phyloP scores from a whole-genome alignment of 257 asterid genomes.

The Paraleonurus japonicus region DNA sequence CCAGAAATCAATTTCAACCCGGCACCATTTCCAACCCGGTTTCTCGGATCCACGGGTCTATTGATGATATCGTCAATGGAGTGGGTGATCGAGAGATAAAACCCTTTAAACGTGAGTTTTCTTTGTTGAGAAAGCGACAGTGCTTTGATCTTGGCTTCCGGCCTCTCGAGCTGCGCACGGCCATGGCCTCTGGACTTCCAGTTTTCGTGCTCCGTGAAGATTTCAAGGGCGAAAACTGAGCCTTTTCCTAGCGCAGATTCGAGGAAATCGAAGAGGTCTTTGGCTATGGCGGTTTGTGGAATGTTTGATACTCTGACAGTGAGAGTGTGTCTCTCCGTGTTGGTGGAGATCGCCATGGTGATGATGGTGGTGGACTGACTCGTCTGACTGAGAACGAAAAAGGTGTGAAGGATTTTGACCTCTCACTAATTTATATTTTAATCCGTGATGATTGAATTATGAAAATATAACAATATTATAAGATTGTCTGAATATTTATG shows the following conservation, averaged over 20 bases:
- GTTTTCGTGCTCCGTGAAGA: slow-evolving; percentile 67
- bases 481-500: no score
- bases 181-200: slow-evolving; percentile 95
- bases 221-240: slow-evolving; percentile 68
- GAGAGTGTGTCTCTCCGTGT: slow-evolving; percentile 42
- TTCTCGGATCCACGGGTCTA: slow-evolving; percentile 53
- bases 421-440: no score
- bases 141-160: slow-evolving; percentile 41
- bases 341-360: slow-evolving; percentile 26
- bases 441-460: no score
- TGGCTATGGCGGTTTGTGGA: slow-evolving; percentile 53
- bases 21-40: slow-evolving; percentile 42
- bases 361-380: no score
- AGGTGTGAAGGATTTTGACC: not conserved
- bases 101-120: slow-evolving; percentile 52
- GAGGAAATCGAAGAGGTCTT: slow-evolving; percentile 48
- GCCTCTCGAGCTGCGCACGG: slow-evolving; percentile 68
- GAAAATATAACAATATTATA: no score
- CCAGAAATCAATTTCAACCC: slow-evolving; percentile 51
- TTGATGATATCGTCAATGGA: slow-evolving; percentile 54
- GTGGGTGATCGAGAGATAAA: slow-evolving; percentile 41
- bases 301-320: slow-evolving; percentile 60
- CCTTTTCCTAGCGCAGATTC: slow-evolving; percentile 54
- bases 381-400: not conserved
- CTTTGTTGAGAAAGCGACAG: slow-evolving; percentile 48